Conservation (phyloP, 2,329 filamentous ascomycete genomes). For the Bipolaris victoriae region DNA sequence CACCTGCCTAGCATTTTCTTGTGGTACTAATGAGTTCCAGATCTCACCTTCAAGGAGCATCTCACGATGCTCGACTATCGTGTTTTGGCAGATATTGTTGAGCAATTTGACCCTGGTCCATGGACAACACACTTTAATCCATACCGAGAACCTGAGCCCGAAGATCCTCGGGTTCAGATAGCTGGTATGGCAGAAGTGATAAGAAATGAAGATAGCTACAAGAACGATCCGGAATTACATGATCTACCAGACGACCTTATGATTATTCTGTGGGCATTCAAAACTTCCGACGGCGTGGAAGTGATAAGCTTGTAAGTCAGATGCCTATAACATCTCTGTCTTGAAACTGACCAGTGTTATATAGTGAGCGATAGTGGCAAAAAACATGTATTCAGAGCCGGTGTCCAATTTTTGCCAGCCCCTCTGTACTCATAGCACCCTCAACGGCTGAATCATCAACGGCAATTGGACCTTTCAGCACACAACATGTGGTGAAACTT, state of each 20-base stretch:
- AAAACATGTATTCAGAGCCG: no score
- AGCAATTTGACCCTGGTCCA: constrained; percentile 35
- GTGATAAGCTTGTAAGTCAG: constrained; percentile 5
- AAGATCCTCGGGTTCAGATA: constrained; percentile 12
- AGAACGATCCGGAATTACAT: constrained; percentile 22
- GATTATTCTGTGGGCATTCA: constrained; percentile 30
- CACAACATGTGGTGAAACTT: no score
- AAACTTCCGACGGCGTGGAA: constrained; percentile 12
- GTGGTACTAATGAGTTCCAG: constrained; percentile 4
- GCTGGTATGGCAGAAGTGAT: constrained; percentile 25
- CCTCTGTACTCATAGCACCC: no score
- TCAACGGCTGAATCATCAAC: no score
- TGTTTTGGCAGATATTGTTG: constrained; percentile 17
- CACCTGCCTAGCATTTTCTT: not conserved
- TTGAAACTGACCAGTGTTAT: not conserved
- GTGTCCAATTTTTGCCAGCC: no score
- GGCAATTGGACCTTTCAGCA: no score
- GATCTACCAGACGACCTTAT: constrained; percentile 21
- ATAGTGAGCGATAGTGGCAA: no score
- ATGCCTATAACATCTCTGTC: not conserved
- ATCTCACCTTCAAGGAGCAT: constrained; percentile 14
- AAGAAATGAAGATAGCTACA: constrained; percentile 25
- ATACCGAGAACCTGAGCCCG: constrained; percentile 8
- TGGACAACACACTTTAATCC: constrained; percentile 29
- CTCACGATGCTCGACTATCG: constrained; percentile 21